A percentile compares a stretch with the other conserved stretches of the same genome.
These are phyloP conservation scores for Aegilops longissima DNA, from an alignment of 176 grass and related monocot species.

Conservation along the genomic window DNA sequence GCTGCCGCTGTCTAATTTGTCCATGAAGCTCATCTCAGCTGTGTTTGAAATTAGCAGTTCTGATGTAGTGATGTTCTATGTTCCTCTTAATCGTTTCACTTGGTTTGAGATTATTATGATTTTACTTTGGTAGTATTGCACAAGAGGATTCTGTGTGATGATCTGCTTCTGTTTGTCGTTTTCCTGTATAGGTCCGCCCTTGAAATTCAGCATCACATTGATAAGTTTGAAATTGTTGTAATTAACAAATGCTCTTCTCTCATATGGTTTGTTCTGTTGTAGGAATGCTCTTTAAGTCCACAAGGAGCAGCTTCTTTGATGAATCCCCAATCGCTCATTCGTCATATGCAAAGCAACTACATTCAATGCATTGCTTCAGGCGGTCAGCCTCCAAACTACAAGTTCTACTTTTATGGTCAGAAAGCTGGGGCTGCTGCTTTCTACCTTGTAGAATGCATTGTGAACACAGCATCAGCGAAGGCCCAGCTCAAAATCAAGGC, in stretches of 20 bases:
- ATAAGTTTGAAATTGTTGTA: neutral
- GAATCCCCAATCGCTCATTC: slow-evolving; percentile 84
- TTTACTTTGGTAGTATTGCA: neutral
- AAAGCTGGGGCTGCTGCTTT: slow-evolving; percentile 65
- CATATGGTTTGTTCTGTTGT: neutral
- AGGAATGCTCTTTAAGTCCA: slow-evolving; percentile 75
- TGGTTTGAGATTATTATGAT: neutral
- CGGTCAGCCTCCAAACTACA: slow-evolving; percentile 93
- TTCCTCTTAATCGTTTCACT: slow-evolving; percentile 7
- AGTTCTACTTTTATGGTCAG: slow-evolving; percentile 98
- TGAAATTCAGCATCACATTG: neutral
- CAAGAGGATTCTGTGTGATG: neutral
- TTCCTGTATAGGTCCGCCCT: neutral
- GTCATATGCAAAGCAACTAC: slow-evolving; percentile 81
- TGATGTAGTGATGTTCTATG: slow-evolving; percentile 13
- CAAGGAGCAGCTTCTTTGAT: slow-evolving; percentile 79
- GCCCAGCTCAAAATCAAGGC: slow-evolving; percentile 93
- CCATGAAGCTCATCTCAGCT: neutral
- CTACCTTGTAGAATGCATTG: slow-evolving; percentile 92
- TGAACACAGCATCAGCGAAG: slow-evolving; percentile 86
- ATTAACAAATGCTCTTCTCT: neutral
- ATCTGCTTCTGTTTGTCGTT: neutral
- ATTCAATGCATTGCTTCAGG: slow-evolving; percentile 98
- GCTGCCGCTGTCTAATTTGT: slow-evolving; percentile 5
- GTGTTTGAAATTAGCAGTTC: neutral